Evolutionary conservation across 2,329 filamentous ascomycete genomes (phyloP).

Genomic region (Botryotinia convoluta): DNA sequence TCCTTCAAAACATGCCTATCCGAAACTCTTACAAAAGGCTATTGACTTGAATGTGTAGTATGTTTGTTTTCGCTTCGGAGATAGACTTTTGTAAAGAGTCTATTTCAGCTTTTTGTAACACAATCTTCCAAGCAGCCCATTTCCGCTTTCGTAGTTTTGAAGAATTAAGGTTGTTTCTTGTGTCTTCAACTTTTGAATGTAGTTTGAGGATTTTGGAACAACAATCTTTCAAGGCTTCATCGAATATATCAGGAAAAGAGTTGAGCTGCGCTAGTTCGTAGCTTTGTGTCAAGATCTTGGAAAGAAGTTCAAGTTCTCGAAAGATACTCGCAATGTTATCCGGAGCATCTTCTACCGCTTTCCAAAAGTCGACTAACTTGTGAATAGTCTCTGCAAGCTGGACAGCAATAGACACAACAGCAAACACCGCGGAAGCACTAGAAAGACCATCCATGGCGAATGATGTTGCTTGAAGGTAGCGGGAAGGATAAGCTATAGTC

Average conservation of each 20-base stretch:
- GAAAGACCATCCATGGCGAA: slow-evolving; percentile 8
- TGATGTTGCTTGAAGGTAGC: neutral
- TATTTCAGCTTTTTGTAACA: neutral
- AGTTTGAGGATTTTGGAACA: neutral
- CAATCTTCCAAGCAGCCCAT: slow-evolving; percentile 6
- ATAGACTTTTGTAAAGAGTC: neutral
- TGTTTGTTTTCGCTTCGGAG: neutral
- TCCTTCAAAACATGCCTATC: neutral
- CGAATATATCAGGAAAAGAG: neutral
- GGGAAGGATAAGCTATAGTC: neutral
- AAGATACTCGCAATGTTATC: neutral
- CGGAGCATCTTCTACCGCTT: slow-evolving; percentile 10
- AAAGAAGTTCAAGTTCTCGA: slow-evolving; percentile 7
- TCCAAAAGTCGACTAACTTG: slow-evolving; percentile 9
- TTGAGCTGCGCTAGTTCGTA: neutral
- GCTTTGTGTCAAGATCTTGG: slow-evolving; percentile 4
- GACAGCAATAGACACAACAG: neutral
- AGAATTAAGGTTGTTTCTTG: neutral
- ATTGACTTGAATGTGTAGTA: neutral
- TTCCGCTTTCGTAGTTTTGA: neutral
- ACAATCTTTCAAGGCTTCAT: slow-evolving; percentile 1
- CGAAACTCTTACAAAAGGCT: neutral
- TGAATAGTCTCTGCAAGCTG: slow-evolving; percentile 10
- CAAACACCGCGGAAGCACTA: neutral
- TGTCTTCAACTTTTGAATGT: neutral